These are phyloP conservation scores for Sphaceloma murrayae DNA, from an alignment of 2,329 filamentous ascomycete genomes.

Conservation along the genomic window DNA sequence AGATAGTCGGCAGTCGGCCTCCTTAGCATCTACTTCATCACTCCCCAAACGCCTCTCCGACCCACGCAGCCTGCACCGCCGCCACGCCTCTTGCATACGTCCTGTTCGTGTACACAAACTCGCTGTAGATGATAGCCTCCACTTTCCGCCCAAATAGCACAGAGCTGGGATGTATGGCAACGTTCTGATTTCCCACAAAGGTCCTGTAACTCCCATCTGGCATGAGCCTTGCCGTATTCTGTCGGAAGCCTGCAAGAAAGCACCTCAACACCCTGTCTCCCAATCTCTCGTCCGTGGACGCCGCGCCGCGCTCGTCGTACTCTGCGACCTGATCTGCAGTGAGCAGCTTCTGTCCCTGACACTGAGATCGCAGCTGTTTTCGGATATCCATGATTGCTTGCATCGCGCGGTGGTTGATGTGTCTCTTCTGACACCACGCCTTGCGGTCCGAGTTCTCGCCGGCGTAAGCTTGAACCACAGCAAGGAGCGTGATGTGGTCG, in stretches of 20 bases:
- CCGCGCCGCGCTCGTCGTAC: conserved; percentile 11
- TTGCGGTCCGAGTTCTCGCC: conserved; percentile 50
- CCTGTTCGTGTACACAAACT: conserved; percentile 56
- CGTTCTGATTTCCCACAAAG: conserved; percentile 50
- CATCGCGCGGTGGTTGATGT: conserved; percentile 56
- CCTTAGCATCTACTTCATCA: not conserved
- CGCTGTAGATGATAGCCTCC: conserved; percentile 55
- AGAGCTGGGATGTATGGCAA: conserved; percentile 54
- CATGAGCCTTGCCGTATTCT: conserved; percentile 51
- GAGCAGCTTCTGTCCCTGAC: conserved; percentile 37
- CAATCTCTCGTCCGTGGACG: conserved; percentile 32
- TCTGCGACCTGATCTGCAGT: conserved; percentile 20
- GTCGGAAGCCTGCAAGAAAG: conserved; percentile 49
- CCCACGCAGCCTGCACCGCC: conserved; percentile 53
- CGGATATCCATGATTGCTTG: conserved; percentile 56
- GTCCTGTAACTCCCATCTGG: conserved; percentile 55
- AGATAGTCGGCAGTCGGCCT: not conserved
- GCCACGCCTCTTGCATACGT: conserved; percentile 54
- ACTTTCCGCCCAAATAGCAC: conserved; percentile 51
- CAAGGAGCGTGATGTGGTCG: conserved; percentile 54
- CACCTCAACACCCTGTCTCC: conserved; percentile 46
- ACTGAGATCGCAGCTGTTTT: conserved; percentile 51
- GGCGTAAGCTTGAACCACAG: conserved; percentile 51
- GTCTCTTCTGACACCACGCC: conserved; percentile 49
- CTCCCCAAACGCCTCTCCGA: conserved; percentile 39